Conservation (phyloP, 164 flowering plant species). For the Malania oleifera region DNA sequence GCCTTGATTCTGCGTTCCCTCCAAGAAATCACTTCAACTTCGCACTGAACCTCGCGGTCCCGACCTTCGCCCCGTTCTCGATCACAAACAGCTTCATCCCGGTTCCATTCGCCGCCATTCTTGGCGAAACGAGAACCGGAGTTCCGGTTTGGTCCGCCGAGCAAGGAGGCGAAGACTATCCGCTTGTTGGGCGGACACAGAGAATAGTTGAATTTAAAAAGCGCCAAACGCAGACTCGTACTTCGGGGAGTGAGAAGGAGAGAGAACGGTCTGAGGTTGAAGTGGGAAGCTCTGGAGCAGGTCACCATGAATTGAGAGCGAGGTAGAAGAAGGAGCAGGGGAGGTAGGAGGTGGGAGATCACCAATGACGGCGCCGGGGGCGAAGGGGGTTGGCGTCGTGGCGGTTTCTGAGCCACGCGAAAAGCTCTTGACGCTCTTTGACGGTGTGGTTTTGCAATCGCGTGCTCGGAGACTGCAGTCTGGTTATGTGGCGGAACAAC, state of each 20-base stretch:
- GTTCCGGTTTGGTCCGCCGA: background rate
- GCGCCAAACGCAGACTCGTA: conserved; percentile 4
- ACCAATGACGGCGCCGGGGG: too few relatives aligned
- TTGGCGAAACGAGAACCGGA: background rate
- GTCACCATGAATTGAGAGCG: conserved; percentile 23
- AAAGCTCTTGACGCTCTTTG: too few relatives aligned
- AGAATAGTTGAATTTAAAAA: background rate
- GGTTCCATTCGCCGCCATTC: background rate
- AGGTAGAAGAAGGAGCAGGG: background rate
- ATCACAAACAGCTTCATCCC: conserved; percentile 8
- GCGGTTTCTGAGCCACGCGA: too few relatives aligned
- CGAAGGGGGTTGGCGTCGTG: too few relatives aligned
- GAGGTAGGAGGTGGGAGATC: background rate
- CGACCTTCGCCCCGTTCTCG: conserved; percentile 8
- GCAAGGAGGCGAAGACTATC: conserved; percentile 12
- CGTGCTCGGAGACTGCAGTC: too few relatives aligned
- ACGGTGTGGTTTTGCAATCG: too few relatives aligned
- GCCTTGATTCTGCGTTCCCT: conserved; percentile 75
- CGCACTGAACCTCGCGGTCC: conserved; percentile 52
- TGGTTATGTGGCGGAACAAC: too few relatives aligned
- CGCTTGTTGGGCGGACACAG: background rate
- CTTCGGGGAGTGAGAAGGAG: conserved; percentile 8
- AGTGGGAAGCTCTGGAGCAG: conserved; percentile 14
- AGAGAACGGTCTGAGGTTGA: conserved; percentile 6
- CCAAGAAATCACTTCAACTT: conserved; percentile 93